Conservation (phyloP, 441 rosid species). For the Raphanus hybrid region DNA sequence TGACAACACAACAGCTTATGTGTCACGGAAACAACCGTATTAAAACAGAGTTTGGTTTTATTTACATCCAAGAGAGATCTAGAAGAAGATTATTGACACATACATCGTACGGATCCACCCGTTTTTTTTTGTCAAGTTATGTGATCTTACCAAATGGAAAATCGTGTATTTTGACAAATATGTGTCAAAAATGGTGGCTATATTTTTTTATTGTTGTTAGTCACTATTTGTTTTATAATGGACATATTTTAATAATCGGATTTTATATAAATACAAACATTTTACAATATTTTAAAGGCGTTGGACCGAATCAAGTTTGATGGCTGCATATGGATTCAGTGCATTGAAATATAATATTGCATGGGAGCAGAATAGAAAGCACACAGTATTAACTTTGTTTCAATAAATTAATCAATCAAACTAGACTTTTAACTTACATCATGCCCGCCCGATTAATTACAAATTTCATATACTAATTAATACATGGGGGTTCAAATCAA, state of each 20-base stretch:
- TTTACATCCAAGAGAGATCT: background rate
- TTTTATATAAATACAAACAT: background rate
- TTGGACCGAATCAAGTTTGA: slow-evolving; percentile 8
- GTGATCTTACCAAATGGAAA: background rate
- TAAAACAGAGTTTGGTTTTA: too few relatives aligned
- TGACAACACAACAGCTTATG: background rate
- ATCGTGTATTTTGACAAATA: background rate
- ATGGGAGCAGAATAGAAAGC: too few relatives aligned
- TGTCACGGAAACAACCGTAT: background rate
- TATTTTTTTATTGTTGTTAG: background rate
- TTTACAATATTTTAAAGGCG: background rate
- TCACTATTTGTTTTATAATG: background rate
- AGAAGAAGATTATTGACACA: background rate
- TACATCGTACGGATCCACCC: background rate
- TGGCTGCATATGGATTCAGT: slow-evolving; percentile 6
- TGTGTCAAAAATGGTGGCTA: slow-evolving; percentile 8
- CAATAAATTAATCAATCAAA: too few relatives aligned
- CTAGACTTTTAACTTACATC: too few relatives aligned
- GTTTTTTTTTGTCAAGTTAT: background rate
- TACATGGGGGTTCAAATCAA: too few relatives aligned
- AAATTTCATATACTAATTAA: too few relatives aligned
- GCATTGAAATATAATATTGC: background rate
- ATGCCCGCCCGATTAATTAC: too few relatives aligned
- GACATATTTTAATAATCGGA: background rate
- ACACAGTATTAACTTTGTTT: too few relatives aligned